phyloP scores from a whole-genome alignment of 768 basidiomycete genomes.

The Rhodocollybia butyracea region DNA sequence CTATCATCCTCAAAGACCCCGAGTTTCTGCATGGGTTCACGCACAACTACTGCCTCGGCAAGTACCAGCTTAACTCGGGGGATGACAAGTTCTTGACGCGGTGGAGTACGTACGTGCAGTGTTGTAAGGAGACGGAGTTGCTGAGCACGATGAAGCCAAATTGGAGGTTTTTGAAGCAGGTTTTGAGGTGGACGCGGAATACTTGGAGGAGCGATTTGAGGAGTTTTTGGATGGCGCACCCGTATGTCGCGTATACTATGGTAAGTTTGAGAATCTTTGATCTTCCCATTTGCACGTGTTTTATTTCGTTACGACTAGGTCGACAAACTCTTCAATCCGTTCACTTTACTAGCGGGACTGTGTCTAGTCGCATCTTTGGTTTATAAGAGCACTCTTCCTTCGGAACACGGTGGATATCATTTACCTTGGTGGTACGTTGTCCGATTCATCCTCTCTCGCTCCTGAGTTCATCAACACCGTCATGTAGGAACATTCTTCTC shows the following conservation, averaged over 20 bases:
- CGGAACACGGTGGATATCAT: constrained; percentile 72
- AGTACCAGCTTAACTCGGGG: constrained; percentile 92
- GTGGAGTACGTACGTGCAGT: constrained; percentile 93
- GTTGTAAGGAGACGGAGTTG: constrained; percentile 81
- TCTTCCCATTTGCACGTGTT: not conserved
- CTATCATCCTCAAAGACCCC: constrained; percentile 92
- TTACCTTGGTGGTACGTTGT: constrained; percentile 75
- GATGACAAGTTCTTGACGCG: constrained; percentile 94
- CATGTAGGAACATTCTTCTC: constrained; percentile 59
- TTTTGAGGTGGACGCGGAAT: constrained; percentile 90
- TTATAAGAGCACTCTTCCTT: constrained; percentile 72
- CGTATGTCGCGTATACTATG: constrained; percentile 93
- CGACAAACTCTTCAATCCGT: constrained; percentile 82
- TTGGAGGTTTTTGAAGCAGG: constrained; percentile 94
- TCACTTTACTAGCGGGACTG: constrained; percentile 85
- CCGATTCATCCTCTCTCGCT: not conserved
- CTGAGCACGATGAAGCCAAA: constrained; percentile 95
- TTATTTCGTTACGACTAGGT: constrained; percentile 41
- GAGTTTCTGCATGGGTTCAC: constrained; percentile 92
- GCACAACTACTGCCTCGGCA: constrained; percentile 90
- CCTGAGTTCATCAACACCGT: constrained; percentile 8
- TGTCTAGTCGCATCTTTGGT: constrained; percentile 72
- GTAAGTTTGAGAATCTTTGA: constrained; percentile 53
- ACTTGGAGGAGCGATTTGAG: constrained; percentile 91
- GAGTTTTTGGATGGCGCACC: constrained; percentile 85